Conservation (phyloP, 2,329 filamentous ascomycete genomes). For the Penicillium sp. region DNA sequence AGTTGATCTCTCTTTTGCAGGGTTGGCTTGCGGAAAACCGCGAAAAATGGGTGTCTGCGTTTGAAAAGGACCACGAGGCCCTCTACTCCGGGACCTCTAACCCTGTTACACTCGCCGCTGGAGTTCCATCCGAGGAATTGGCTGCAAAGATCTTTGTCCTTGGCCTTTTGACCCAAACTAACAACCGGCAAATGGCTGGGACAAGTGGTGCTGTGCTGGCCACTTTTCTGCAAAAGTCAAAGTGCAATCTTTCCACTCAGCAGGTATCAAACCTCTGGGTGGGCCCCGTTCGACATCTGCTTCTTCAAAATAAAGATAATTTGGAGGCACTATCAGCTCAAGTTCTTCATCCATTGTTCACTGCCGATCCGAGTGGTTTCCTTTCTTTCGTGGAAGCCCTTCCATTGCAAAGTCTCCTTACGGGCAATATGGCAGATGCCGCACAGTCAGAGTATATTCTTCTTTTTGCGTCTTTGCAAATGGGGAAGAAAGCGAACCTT, state of each 20-base stretch:
- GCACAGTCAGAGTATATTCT: constrained; percentile 54
- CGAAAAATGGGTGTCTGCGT: constrained; percentile 29
- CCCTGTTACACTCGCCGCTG: constrained; percentile 10
- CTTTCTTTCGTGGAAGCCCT: constrained; percentile 53
- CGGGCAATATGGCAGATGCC: constrained; percentile 43
- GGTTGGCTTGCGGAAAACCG: constrained; percentile 33
- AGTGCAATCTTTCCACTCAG: constrained; percentile 8
- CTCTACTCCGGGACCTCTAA: constrained; percentile 24
- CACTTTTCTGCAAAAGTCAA: constrained; percentile 29
- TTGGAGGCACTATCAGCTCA: constrained; percentile 36
- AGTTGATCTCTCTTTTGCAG: constrained; percentile 28
- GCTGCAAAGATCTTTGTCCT: constrained; percentile 31
- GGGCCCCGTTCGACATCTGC: constrained; percentile 32
- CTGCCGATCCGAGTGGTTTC: constrained; percentile 32
- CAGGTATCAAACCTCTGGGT: constrained; percentile 33
- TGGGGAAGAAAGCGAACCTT: constrained; percentile 64
- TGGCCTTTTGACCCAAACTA: constrained; percentile 30
- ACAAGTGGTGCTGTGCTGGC: constrained; percentile 28
- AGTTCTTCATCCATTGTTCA: constrained; percentile 36
- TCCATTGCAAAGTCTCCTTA: constrained; percentile 49
- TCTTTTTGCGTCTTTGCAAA: constrained; percentile 62
- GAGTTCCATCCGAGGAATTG: constrained; percentile 14
- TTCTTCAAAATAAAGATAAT: constrained; percentile 34
- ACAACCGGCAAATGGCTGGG: constrained; percentile 27
- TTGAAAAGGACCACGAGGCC: constrained; percentile 31